Evolutionary conservation across 805 yeast species (phyloP).

Genomic region (Pichia kluyveri): DNA sequence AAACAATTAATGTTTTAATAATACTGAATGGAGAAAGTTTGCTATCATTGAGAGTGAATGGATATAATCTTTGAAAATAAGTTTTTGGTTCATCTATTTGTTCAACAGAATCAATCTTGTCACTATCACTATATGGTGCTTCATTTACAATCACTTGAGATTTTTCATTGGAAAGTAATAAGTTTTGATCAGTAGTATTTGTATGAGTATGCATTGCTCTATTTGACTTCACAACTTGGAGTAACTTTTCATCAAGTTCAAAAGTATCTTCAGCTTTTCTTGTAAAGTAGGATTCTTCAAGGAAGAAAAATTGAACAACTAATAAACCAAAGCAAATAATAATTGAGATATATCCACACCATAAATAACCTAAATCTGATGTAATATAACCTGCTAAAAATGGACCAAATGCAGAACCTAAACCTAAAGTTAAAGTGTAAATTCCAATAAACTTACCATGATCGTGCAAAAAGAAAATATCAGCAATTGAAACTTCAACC

Average conservation of each 20-base stretch:
- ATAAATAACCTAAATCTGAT: constrained; percentile 45
- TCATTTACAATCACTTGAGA: not conserved
- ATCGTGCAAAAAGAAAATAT: constrained; percentile 38
- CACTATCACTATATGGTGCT: no score
- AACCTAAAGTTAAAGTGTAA: constrained; percentile 37
- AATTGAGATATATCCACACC: constrained; percentile 67
- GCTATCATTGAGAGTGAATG: not conserved
- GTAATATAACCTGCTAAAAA: constrained; percentile 49
- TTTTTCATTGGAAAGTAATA: not conserved
- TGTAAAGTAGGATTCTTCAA: constrained; percentile 68
- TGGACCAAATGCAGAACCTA: constrained; percentile 44
- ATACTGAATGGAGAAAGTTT: not conserved
- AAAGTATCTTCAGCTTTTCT: not conserved
- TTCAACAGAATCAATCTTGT: no score
- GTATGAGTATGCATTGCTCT: not conserved
- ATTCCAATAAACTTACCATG: constrained; percentile 40
- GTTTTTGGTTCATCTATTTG: not conserved
- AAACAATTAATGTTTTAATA: not conserved
- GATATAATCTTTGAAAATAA: not conserved
- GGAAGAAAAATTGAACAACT: constrained; percentile 43
- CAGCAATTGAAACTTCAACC: constrained; percentile 37
- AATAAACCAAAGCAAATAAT: constrained; percentile 52
- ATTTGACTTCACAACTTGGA: not conserved
- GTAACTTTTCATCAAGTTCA: not conserved
- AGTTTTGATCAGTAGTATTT: no score